Base-by-base conservation (phyloP, 352 stramenopile species). In the Pythium utonaiense region DNA sequence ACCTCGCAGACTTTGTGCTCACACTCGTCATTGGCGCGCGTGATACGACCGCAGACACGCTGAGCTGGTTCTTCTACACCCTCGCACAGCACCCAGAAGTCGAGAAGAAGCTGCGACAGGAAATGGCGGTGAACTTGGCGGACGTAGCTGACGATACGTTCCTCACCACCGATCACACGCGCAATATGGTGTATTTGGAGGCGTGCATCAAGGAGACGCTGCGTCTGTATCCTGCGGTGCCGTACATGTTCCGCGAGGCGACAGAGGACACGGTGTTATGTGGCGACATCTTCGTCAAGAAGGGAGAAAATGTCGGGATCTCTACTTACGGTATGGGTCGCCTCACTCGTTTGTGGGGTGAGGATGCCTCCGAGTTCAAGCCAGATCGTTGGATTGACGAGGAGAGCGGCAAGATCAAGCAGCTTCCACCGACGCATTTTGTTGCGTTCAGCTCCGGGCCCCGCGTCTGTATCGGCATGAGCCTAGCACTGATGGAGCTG, bases 41-140 rank as follows among this genome's bases (percentile, higher is more conserved):
- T 31, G 86, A 94, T 55, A 95, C 79, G 0, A 93, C 86, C 4
- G 79, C 85, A 2, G 71, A 58, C 60, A 81, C 83, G 22, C 50
- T 95, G 31, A 74, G 66, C 31, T 95, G 86, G 86, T 69, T 87
- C 12, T 69, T 93, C 31, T 78, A 84, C 53, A 72, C 78, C 64
- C 66, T 95, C 3, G 73, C 28, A 10, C 28, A 33, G 28, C 5
- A 33, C 28, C 28, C 28, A 10, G 28, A 33, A 9, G 28, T 33
- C 28, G 28, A 33, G 28, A 33, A 12, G n/a, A 45, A 77, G 28
- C 61, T 89, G 24, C 63, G 67, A 1, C 62, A 72, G 22, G 79
- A 91, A 38, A 64, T 89, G 17, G 44, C 65, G 7, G 1, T 12
- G 25, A 44, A 42, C 16, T 10, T 74, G 71, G 44, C 3, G 3